Conservation (phyloP, 805 yeast genomes). For the Nakazawaea siamensis region DNA sequence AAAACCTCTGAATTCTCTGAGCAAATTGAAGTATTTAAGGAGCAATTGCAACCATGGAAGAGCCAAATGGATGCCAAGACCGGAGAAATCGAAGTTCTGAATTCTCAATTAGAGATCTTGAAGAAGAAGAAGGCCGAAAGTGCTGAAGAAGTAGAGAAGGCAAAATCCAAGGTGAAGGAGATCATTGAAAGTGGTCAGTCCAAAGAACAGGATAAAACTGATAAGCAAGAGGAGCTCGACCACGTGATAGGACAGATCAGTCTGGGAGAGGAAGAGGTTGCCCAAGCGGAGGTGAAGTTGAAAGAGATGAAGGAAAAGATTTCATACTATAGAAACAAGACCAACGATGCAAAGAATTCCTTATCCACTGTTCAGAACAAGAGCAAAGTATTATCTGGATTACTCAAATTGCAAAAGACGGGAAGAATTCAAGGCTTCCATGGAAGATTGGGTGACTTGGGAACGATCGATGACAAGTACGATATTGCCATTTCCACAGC, state of each 20-base stretch:
- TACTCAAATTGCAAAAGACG: conserved; percentile 60
- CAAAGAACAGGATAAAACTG: conserved; percentile 36
- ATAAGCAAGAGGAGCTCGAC: conserved; percentile 38
- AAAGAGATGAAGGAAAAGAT: conserved; percentile 48
- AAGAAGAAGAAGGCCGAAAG: conserved; percentile 35
- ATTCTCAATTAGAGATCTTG: conserved; percentile 56
- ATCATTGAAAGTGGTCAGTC: conserved; percentile 40
- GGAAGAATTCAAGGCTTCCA: conserved; percentile 82
- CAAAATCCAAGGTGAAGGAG: conserved; percentile 34
- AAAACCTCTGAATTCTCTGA: conserved; percentile 65
- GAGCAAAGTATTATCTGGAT: conserved; percentile 62
- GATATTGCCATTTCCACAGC: conserved; percentile 96
- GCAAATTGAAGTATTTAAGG: conserved; percentile 56
- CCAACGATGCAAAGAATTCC: conserved; percentile 58
- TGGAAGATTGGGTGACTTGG: conserved; percentile 89
- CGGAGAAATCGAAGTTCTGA: conserved; percentile 55
- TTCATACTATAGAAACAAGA: conserved; percentile 46
- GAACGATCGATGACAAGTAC: conserved; percentile 79
- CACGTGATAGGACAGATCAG: conserved; percentile 45
- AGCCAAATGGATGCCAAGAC: conserved; percentile 55
- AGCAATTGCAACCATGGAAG: conserved; percentile 76
- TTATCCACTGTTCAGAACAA: conserved; percentile 55
- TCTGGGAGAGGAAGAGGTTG: conserved; percentile 51
- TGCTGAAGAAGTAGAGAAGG: conserved; percentile 33
- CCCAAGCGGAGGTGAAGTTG: conserved; percentile 37